Conservation (phyloP, 139 green algal genomes). For the Mesotaenium endlicherianum region DNA sequence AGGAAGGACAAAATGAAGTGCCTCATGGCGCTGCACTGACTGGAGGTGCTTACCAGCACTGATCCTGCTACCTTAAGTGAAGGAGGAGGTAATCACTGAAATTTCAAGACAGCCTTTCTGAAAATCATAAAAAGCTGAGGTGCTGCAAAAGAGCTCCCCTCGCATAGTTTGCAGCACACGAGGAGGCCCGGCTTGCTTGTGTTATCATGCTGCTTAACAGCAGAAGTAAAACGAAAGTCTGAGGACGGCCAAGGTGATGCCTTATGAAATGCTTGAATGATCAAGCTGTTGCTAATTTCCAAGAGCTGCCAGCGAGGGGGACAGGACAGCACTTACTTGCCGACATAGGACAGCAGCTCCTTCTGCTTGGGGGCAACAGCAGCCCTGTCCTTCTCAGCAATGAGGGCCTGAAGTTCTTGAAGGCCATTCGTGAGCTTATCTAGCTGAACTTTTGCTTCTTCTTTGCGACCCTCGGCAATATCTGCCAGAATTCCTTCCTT, state of each 20-base stretch:
- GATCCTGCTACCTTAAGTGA: no score
- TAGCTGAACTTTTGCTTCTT: conserved; percentile 47
- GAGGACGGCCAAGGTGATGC: neutral
- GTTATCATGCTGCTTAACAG: neutral
- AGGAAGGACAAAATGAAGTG: no score
- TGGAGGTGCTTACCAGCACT: no score
- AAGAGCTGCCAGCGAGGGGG: neutral
- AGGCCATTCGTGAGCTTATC: conserved; percentile 60
- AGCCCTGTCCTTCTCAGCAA: conserved; percentile 84
- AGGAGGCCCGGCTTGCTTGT: no score
- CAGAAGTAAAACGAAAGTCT: neutral
- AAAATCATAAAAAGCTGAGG: neutral
- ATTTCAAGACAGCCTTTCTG: neutral
- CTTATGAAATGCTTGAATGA: neutral
- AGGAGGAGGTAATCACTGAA: neutral
- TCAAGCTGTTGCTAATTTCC: no score
- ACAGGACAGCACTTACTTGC: conserved; percentile 35
- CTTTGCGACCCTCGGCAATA: conserved; percentile 19
- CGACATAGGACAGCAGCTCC: conserved; percentile 78
- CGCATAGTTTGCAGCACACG: neutral
- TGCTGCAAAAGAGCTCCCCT: neutral
- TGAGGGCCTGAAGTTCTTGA: conserved; percentile 67
- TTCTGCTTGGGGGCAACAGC: conserved; percentile 68
- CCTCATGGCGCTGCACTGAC: no score
- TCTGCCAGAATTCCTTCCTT: conserved; percentile 54